phyloP scores from a whole-genome alignment of 2,329 filamentous ascomycete species.

The Venturia carpophila region DNA sequence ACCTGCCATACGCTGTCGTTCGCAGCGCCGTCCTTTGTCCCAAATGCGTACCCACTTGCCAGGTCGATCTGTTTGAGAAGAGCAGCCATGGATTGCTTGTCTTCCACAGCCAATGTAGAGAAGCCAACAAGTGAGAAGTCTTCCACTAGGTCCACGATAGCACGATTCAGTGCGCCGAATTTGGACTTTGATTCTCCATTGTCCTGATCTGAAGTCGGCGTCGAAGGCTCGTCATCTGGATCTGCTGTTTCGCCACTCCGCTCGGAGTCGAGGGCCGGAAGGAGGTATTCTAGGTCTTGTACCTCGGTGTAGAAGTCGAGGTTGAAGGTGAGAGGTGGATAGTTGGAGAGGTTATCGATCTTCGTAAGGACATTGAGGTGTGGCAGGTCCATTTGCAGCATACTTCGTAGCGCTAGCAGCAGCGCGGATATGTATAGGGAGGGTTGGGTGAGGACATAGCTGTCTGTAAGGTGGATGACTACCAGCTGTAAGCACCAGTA shows the following conservation, averaged over 20 bases:
- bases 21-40: conserved; percentile 50
- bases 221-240: background rate
- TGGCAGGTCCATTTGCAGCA: conserved; percentile 97
- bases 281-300: conserved; percentile 78
- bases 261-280: conserved; percentile 73
- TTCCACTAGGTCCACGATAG: conserved; percentile 78
- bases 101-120: conserved; percentile 90
- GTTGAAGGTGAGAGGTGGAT: conserved; percentile 84
- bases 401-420: conserved; percentile 84
- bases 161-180: conserved; percentile 76
- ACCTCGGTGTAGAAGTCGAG: conserved; percentile 97
- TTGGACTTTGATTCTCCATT: conserved; percentile 42
- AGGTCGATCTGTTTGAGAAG: conserved; percentile 83
- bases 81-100: conserved; percentile 95
- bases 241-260: conserved; percentile 36
- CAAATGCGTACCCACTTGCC: conserved; percentile 88
- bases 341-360: conserved; percentile 85
- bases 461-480: conserved; percentile 87
- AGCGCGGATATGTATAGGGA: conserved; percentile 93
- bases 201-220: conserved; percentile 13
- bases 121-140: conserved; percentile 86
- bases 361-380: conserved; percentile 96
- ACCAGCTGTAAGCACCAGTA: conserved; percentile 57
- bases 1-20: conserved; percentile 98
- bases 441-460: conserved; percentile 84